A percentile compares a stretch with the other conserved stretches of the same genome.
phyloP scores from a whole-genome alignment of 352 stramenopile species.

The Halophytophthora batemanensis region DNA sequence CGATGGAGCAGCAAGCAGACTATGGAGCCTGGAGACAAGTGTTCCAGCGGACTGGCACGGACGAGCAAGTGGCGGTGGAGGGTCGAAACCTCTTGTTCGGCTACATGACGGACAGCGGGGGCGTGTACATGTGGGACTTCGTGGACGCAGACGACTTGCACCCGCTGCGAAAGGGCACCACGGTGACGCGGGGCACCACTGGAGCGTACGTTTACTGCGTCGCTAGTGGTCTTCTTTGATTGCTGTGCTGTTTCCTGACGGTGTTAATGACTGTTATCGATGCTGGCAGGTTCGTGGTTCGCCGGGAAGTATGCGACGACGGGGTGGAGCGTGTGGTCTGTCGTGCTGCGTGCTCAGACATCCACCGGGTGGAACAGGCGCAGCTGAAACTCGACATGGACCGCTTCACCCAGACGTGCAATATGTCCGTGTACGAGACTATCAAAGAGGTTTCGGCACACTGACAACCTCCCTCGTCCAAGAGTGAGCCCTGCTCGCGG shows the following conservation, averaged over 20 bases:
- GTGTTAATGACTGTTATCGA: too few relatives aligned
- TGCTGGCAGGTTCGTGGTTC: constrained; percentile 1
- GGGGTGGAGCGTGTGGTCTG: constrained; percentile 14
- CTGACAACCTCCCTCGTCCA: too few relatives aligned
- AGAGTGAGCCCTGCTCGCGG: too few relatives aligned
- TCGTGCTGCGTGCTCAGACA: constrained; percentile 9
- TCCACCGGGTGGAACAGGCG: constrained; percentile 3
- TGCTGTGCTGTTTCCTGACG: too few relatives aligned
- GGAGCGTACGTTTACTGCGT: constrained; percentile 20
- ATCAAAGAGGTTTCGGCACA: neutral
- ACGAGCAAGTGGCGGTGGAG: constrained; percentile 6
- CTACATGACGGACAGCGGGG: constrained; percentile 3
- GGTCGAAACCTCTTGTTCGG: constrained; percentile 10
- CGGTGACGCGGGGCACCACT: constrained; percentile 10
- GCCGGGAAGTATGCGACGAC: constrained; percentile 12
- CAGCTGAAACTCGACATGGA: neutral
- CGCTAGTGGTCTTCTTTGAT: too few relatives aligned
- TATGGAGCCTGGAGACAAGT: constrained; percentile 4
- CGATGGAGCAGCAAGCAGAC: constrained; percentile 1
- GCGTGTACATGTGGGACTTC: constrained; percentile 17
- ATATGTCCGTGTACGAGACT: neutral
- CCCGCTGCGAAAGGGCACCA: constrained; percentile 5
- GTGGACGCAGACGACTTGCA: constrained; percentile 21
- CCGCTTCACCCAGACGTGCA: neutral
- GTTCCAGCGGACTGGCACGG: constrained; percentile 4